These are phyloP conservation scores for Arthrobotrys pseudoclavata DNA, from an alignment of 2,329 filamentous ascomycete genomes.

Conservation along the genomic window DNA sequence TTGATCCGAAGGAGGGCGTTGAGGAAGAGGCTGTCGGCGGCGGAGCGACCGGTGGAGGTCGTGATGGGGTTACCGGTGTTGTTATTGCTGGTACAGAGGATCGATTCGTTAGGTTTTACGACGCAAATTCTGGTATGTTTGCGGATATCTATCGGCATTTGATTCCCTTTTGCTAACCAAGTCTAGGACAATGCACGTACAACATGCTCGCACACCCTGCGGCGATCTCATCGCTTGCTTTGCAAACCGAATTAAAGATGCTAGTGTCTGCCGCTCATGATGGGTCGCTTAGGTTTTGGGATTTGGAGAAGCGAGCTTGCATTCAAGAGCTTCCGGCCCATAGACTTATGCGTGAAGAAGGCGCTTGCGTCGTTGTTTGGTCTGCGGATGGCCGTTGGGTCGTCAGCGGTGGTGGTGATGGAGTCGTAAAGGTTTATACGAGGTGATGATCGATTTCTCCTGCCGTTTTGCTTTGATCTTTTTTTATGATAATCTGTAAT, in stretches of 20 bases:
- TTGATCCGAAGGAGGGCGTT: conserved; percentile 72
- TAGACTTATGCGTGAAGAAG: conserved; percentile 93
- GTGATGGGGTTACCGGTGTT: conserved; percentile 87
- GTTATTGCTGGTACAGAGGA: conserved; percentile 98
- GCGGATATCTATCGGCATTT: conserved; percentile 9
- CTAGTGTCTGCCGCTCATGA: conserved; percentile 97
- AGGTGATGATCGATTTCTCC: conserved; percentile 60
- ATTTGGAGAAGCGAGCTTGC: conserved; percentile 92
- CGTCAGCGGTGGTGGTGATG: conserved; percentile 92
- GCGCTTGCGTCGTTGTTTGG: conserved; percentile 94
- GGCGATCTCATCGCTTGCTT: conserved; percentile 88
- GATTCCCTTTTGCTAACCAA: conserved; percentile 44
- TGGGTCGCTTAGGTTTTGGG: conserved; percentile 96
- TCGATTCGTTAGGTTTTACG: conserved; percentile 94
- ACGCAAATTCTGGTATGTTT: conserved; percentile 94
- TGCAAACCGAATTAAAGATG: conserved; percentile 93
- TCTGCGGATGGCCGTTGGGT: conserved; percentile 95
- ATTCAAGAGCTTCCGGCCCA: conserved; percentile 95
- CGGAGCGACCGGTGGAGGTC: conserved; percentile 84
- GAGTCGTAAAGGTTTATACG: conserved; percentile 90
- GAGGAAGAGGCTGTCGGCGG: conserved; percentile 82
- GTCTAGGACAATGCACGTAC: conserved; percentile 94
- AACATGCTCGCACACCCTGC: conserved; percentile 97
- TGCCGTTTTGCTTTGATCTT: neutral
- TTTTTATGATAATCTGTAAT: conserved; percentile 32